Conservation (phyloP, 2,329 filamentous ascomycete genomes). For the Cladosporium sp. region DNA sequence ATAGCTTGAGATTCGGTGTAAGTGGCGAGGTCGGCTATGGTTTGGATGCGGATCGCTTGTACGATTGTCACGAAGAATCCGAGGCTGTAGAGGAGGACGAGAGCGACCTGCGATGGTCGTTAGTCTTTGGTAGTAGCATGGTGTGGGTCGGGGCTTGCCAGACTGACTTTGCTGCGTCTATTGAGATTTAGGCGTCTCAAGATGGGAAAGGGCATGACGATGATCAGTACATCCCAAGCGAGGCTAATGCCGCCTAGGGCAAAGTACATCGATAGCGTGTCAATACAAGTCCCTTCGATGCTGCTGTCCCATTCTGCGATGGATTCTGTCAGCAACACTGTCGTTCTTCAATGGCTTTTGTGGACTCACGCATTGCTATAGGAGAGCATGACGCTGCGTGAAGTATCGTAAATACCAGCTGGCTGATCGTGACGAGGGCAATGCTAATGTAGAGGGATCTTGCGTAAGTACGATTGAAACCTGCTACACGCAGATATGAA, state of each 20-base stretch:
- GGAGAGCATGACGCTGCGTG: constrained; percentile 14
- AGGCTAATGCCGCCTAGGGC: constrained; percentile 13
- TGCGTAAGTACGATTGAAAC: constrained; percentile 13
- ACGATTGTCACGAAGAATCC: constrained; percentile 48
- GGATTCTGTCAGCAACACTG: not conserved
- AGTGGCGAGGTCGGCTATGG: constrained; percentile 40
- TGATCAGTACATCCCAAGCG: constrained; percentile 16
- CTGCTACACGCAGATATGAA: constrained; percentile 14
- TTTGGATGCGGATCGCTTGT: constrained; percentile 47
- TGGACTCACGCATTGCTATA: constrained; percentile 12
- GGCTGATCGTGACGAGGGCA: constrained; percentile 12
- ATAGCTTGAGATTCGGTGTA: constrained; percentile 40
- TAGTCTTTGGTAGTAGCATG: not conserved
- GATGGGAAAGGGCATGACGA: constrained; percentile 15
- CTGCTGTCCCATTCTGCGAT: constrained; percentile 10
- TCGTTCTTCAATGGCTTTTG: not conserved
- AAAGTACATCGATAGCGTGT: constrained; percentile 13
- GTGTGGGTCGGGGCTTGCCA: not conserved
- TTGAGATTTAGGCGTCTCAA: constrained; percentile 17
- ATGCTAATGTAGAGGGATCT: constrained; percentile 7
- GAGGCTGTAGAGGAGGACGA: constrained; percentile 41
- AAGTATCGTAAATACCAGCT: constrained; percentile 12
- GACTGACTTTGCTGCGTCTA: constrained; percentile 16
- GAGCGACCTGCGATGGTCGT: constrained; percentile 22
- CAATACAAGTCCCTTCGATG: constrained; percentile 12